Percentiles rank a stretch among this genome's conserved stretches.
These are phyloP conservation scores for Hymenoscyphus occultus DNA, from an alignment of 2,329 filamentous ascomycete species.

Conservation along the genomic window DNA sequence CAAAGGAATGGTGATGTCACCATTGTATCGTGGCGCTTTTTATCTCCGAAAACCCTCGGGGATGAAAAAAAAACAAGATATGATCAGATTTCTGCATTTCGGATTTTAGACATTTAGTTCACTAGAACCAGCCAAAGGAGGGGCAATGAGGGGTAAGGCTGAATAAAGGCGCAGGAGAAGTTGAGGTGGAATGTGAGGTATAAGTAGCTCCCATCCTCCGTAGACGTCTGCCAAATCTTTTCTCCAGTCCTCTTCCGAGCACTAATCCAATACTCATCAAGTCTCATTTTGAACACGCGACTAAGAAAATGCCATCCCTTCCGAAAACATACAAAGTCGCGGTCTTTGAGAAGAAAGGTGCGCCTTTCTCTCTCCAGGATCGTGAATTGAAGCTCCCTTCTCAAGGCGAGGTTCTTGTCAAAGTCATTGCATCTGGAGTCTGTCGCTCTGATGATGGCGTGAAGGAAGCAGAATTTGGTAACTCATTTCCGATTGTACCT, in stretches of 20 bases:
- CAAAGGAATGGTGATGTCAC: too few species aligned
- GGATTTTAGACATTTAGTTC: too few species aligned
- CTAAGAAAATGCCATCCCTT: constrained; percentile 38
- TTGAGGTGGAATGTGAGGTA: too few species aligned
- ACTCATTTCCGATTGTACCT: constrained; percentile 58
- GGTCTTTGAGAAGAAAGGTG: constrained; percentile 52
- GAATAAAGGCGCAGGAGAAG: too few species aligned
- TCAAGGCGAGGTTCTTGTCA: constrained; percentile 62
- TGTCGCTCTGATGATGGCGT: constrained; percentile 59
- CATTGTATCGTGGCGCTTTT: too few species aligned
- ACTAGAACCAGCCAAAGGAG: too few species aligned
- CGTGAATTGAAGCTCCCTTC: constrained; percentile 55
- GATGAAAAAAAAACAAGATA: too few species aligned
- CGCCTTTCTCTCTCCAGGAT: constrained; percentile 56
- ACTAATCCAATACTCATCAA: neutral
- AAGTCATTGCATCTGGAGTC: constrained; percentile 69
- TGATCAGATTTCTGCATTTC: too few species aligned
- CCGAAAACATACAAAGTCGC: constrained; percentile 68
- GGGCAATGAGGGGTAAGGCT: too few species aligned
- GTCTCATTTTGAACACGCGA: constrained; percentile 2
- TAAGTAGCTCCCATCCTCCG: too few species aligned
- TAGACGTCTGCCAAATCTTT: too few species aligned
- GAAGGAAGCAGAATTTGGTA: constrained; percentile 49
- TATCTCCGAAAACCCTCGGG: too few species aligned
- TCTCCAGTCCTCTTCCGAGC: neutral